A percentile compares a stretch with the other conserved stretches of the same genome.
Evolutionary conservation across 441 rosid species (phyloP).

Genomic region (Euphorbia corollata): DNA sequence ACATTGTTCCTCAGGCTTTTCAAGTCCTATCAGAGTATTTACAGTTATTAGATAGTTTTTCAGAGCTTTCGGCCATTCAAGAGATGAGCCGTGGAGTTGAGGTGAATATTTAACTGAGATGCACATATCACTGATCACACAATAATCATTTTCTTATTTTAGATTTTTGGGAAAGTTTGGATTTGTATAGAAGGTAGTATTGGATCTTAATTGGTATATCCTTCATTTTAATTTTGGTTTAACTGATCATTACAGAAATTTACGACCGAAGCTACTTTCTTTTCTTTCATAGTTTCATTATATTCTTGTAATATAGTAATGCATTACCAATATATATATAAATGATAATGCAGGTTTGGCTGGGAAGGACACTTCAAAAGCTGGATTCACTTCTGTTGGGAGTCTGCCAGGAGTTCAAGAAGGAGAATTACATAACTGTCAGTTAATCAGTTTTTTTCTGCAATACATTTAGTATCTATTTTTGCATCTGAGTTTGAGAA

Average conservation of each 20-base stretch:
- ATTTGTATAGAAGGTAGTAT: not conserved
- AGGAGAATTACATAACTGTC: slow-evolving; percentile 78
- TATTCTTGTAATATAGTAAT: slow-evolving; percentile 20
- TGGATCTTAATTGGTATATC: not conserved
- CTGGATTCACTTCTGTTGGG: slow-evolving; percentile 88
- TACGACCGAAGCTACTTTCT: slow-evolving; percentile 9
- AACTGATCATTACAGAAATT: slow-evolving; percentile 2
- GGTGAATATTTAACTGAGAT: slow-evolving; percentile 39
- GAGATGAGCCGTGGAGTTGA: slow-evolving; percentile 97
- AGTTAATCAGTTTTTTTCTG: slow-evolving; percentile 33
- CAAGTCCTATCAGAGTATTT: slow-evolving; percentile 93
- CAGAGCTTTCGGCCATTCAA: slow-evolving; percentile 78
- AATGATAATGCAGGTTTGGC: slow-evolving; percentile 78
- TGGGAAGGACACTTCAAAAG: slow-evolving; percentile 94
- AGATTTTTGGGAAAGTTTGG: not conserved
- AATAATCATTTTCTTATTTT: not conserved
- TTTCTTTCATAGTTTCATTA: slow-evolving; percentile 15
- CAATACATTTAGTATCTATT: slow-evolving; percentile 11
- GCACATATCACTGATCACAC: slow-evolving; percentile 9
- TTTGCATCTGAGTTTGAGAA: not conserved
- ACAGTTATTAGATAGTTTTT: slow-evolving; percentile 82
- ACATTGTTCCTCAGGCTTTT: slow-evolving; percentile 59
- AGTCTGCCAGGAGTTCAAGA: slow-evolving; percentile 91
- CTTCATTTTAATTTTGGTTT: not conserved
- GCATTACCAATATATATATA: too few species aligned